A percentile compares a stretch with the other conserved stretches of the same genome.
Evolutionary conservation across 139 green algal genomes (phyloP).

Genomic region (Pleodorina starrii): DNA sequence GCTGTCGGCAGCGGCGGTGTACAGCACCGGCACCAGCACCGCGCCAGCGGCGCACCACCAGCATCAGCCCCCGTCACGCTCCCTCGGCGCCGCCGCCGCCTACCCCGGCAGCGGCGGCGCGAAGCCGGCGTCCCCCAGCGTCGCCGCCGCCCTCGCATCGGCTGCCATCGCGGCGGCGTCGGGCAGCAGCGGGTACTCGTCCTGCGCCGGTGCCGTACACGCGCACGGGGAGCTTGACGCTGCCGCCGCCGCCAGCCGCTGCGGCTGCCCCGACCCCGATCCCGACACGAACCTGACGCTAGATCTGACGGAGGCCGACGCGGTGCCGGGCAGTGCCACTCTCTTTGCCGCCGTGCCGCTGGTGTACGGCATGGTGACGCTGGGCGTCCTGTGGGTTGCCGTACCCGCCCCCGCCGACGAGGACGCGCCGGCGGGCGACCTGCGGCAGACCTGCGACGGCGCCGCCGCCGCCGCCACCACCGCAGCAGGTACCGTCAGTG

Average conservation of each 20-base stretch:
- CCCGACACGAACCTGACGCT: too few species aligned
- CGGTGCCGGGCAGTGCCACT: background rate
- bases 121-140: too few species aligned
- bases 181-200: constrained; percentile 6
- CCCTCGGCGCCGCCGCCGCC: too few species aligned
- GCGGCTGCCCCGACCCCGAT: constrained; percentile 14
- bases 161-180: too few species aligned
- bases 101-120: too few species aligned
- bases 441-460: background rate
- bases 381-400: constrained; percentile 4
- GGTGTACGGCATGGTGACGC: background rate
- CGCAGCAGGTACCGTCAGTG: too few species aligned
- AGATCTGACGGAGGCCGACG: background rate
- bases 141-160: too few species aligned
- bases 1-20: too few species aligned
- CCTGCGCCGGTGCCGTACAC: background rate
- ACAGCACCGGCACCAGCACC: too few species aligned
- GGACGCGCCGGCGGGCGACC: background rate
- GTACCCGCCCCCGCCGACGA: background rate
- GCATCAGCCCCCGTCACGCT: too few species aligned
- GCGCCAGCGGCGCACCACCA: too few species aligned
- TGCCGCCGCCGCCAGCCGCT: background rate
- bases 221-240: background rate
- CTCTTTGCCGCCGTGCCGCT: constrained; percentile 9
- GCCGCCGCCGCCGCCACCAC: background rate